Percentiles rank a stretch among this genome's conserved stretches.
These are phyloP conservation scores for Lippia alba DNA, from an alignment of 305 asterid species.

Conservation along the genomic window DNA sequence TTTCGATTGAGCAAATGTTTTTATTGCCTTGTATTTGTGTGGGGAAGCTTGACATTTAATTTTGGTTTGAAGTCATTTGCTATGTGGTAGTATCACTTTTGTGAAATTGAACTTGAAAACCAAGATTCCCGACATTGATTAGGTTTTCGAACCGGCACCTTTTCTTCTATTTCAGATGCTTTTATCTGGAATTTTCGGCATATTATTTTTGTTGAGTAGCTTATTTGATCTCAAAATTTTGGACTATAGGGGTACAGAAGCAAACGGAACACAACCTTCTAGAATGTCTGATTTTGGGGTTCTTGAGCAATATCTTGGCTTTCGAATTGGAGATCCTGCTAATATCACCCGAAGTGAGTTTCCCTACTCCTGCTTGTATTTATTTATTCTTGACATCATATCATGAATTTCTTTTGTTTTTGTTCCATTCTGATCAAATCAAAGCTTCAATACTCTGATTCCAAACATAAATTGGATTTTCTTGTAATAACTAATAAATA, in stretches of 20 bases:
- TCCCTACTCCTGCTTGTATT: constrained; percentile 3
- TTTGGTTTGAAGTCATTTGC: neutral
- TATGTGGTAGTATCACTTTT: neutral
- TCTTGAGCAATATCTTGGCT: constrained; percentile 89
- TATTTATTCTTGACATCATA: constrained; percentile 2
- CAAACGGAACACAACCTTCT: constrained; percentile 59
- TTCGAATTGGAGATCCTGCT: constrained; percentile 65
- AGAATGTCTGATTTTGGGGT: constrained; percentile 71
- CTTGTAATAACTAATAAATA: neutral
- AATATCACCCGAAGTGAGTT: constrained; percentile 55
- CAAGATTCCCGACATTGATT: neutral
- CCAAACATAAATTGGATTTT: neutral
- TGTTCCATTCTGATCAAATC: constrained; percentile 29
- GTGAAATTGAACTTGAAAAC: constrained; percentile 3
- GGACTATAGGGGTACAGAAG: constrained; percentile 78
- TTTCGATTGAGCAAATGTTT: neutral
- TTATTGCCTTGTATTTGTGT: neutral
- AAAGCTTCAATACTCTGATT: constrained; percentile 7
- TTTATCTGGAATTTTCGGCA: neutral
- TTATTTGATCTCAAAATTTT: constrained; percentile 26
- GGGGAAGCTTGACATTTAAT: neutral
- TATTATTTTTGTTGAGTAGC: constrained; percentile 18
- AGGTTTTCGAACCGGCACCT: neutral
- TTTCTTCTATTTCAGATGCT: neutral
- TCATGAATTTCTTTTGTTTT: constrained; percentile 5